A percentile compares a stretch with the other conserved stretches of the same genome.
These are phyloP conservation scores for Fusarium continuum DNA, from an alignment of 2,329 filamentous ascomycete species.

Conservation along the genomic window DNA sequence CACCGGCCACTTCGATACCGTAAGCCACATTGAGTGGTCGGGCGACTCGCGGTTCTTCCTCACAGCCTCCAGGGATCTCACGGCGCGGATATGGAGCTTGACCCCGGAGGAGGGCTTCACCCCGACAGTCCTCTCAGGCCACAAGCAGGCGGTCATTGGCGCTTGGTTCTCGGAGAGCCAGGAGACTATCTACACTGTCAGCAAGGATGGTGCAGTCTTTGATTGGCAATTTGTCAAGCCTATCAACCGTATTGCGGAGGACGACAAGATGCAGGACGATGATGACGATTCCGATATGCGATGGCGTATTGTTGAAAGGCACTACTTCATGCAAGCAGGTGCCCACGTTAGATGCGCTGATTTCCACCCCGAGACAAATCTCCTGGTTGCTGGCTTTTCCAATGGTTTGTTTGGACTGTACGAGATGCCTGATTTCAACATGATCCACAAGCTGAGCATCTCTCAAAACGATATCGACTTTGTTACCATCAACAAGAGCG, in stretches of 20 bases:
- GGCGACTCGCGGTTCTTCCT: slow-evolving; percentile 95
- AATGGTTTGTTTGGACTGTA: slow-evolving; percentile 94
- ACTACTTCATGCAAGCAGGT: slow-evolving; percentile 94
- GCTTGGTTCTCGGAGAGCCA: slow-evolving; percentile 98
- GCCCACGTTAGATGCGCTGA: slow-evolving; percentile 89
- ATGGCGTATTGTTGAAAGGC: slow-evolving; percentile 90
- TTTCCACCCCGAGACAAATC: slow-evolving; percentile 84
- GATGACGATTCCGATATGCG: slow-evolving; percentile 72
- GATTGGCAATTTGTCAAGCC: slow-evolving; percentile 84
- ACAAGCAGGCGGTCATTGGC: slow-evolving; percentile 88
- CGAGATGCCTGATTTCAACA: slow-evolving; percentile 94
- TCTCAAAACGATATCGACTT: slow-evolving; percentile 97
- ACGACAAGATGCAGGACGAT: slow-evolving; percentile 68
- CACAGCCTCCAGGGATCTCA: slow-evolving; percentile 90
- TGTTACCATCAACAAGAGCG: slow-evolving; percentile 91
- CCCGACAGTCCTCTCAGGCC: slow-evolving; percentile 88
- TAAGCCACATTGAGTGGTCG: slow-evolving; percentile 92
- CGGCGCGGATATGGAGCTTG: slow-evolving; percentile 93
- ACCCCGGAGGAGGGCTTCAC: slow-evolving; percentile 86
- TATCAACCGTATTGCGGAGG: slow-evolving; percentile 63
- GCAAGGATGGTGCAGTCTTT: slow-evolving; percentile 96
- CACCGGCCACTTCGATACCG: slow-evolving; percentile 86
- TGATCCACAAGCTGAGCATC: slow-evolving; percentile 91
- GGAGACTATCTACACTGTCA: slow-evolving; percentile 94
- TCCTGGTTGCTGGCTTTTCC: slow-evolving; percentile 97